Evolutionary conservation across 306 rosid species (phyloP).

Genomic region (Gleditsia sinensis): DNA sequence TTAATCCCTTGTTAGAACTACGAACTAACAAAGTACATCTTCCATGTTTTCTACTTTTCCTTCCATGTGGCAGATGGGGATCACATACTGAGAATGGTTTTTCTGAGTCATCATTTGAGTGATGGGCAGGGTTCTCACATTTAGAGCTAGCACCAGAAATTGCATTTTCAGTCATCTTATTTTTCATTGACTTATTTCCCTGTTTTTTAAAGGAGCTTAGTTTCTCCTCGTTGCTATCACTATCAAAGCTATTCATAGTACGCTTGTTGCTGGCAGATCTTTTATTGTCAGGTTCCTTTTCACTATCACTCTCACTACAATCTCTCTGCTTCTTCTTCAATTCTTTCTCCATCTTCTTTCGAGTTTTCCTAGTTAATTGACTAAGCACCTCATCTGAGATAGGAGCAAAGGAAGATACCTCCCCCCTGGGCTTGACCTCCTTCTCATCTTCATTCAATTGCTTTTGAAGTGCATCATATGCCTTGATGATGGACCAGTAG

Average conservation of each 20-base stretch:
- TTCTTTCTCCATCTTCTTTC: constrained; percentile 91
- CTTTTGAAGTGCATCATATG: constrained; percentile 95
- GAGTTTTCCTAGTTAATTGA: constrained; percentile 92
- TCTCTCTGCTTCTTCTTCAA: constrained; percentile 64
- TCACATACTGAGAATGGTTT: constrained; percentile 54
- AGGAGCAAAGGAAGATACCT: constrained; percentile 64
- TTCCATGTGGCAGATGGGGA: constrained; percentile 60
- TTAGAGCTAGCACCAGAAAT: constrained; percentile 48
- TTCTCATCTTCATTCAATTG: constrained; percentile 63
- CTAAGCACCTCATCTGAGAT: constrained; percentile 82
- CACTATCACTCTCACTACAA: constrained; percentile 57
- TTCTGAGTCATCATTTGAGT: constrained; percentile 48
- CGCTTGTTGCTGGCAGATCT: constrained; percentile 54
- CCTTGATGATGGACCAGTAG: constrained; percentile 97
- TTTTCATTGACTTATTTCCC: constrained; percentile 74
- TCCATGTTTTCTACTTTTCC: constrained; percentile 77
- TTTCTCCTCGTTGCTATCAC: constrained; percentile 82
- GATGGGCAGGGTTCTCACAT: constrained; percentile 46
- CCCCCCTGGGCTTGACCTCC: constrained; percentile 56
- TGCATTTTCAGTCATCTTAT: constrained; percentile 64
- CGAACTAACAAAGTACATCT: constrained; percentile 86
- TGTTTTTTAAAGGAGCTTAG: constrained; percentile 82
- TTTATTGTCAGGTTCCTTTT: constrained; percentile 46
- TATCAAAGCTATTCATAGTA: constrained; percentile 59
- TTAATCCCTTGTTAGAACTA: constrained; percentile 63